Evolutionary conservation across 192 early-diverging fungal species (phyloP).

Genomic region (Coemansia asiatica): DNA sequence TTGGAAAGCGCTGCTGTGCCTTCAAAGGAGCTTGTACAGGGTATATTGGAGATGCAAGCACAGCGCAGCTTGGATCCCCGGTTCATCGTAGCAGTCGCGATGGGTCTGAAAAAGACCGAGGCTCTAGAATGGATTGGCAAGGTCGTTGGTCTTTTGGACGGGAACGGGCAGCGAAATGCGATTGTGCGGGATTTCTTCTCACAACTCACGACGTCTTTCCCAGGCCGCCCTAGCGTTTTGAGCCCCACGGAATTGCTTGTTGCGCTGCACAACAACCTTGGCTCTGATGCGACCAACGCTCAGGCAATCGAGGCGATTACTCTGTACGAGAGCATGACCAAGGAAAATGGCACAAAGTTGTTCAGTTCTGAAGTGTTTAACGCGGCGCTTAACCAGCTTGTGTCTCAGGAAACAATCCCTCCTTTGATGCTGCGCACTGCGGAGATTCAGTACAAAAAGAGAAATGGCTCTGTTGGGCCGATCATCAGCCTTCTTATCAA

Average conservation of each 20-base stretch:
- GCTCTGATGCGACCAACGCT: background rate
- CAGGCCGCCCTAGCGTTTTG: constrained; percentile 35
- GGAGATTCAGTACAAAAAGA: constrained; percentile 19
- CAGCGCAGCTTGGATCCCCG: constrained; percentile 24
- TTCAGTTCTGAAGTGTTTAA: constrained; percentile 28
- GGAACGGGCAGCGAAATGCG: constrained; percentile 6
- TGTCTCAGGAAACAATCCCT: constrained; percentile 22
- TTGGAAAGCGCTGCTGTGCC: constrained; percentile 20
- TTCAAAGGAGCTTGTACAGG: constrained; percentile 36
- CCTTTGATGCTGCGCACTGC: constrained; percentile 43
- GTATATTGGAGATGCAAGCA: constrained; percentile 32
- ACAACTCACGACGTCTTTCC: constrained; percentile 32
- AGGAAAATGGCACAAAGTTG: constrained; percentile 17
- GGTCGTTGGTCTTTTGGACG: constrained; percentile 27
- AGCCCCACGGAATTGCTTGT: constrained; percentile 51
- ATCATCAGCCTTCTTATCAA: constrained; percentile 15
- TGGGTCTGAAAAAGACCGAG: constrained; percentile 27
- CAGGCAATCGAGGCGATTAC: constrained; percentile 18
- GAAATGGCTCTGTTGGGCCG: constrained; percentile 22
- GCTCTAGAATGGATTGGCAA: constrained; percentile 13
- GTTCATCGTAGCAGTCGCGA: constrained; percentile 32
- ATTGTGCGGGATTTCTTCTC: constrained; percentile 30
- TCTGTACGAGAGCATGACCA: constrained; percentile 23
- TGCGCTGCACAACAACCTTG: constrained; percentile 30
- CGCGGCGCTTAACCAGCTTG: constrained; percentile 35